Base-by-base conservation (phyloP, 805 yeast genomes). In the Candida nemodendra region DNA sequence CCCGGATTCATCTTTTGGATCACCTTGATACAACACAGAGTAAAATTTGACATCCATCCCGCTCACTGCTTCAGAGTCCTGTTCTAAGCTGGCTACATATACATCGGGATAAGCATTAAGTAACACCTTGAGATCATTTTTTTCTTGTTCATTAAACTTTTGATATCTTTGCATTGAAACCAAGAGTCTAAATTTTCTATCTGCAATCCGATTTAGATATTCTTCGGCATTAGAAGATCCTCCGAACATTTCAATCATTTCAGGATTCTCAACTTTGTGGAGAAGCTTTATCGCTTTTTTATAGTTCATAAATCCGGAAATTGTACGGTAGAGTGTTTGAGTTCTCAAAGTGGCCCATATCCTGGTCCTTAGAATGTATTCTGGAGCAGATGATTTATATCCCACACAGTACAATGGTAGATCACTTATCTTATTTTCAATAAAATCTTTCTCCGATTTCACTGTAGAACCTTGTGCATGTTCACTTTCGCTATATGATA, bases 161-260 rank as follows among this genome's bases (percentile, higher is more conserved):
- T 81, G 75, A 42, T 76, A 74, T 47, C 95, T 74, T 66, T 91
- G 98, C 95, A 91, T 87, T 1, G 96, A 83, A 15, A 91, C 78
- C 17, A 91, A 56, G 55, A 91, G 66, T 53, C 78, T 76, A 67
- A 89, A 89, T 65, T 91, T 91, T 47, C 95, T 71, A 39, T 73
- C 71, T 0, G 91, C 85, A 78, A 89, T 74, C 31, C 79, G 71
- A 57, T 81, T 84, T 45, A 84, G 67, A 38, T 84, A 87, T 2
- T 78, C 80, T 37, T 74, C 84, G 13, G 77, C 76, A 37, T 70
- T 62, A 4, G 42, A 25, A n/a, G 63, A 53, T 11, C 63, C 64
- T 32, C 70, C 71, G 33, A 64, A 60, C 39, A 51, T 51, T 23
- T 68, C 74, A 28, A 72, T 60, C 56, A 73, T 59, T 13, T 72